Evolutionary conservation across 257 asterid genomes (phyloP), one percentile per base, ranked within the genome.

Genomic region (Rubia yunnanensis): DNA sequence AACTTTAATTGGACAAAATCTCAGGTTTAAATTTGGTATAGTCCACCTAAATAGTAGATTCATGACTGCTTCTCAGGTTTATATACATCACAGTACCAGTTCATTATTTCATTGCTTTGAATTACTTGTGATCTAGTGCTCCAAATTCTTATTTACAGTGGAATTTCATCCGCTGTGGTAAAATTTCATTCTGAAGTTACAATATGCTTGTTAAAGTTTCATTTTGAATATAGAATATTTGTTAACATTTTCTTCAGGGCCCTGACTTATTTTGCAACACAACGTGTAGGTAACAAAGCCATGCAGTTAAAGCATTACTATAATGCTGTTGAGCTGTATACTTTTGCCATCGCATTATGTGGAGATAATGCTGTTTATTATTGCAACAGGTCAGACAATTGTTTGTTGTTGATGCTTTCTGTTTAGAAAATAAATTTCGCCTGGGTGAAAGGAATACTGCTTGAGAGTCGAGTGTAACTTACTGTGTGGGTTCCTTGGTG

Each of bases 341-440:
- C 94, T 60, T 76, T 84, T 78, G 92, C 96, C 52, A 76, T 82
- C 70, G 92, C 95, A 41, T 76, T 90, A 46, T 72, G 80, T 71
- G 88, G 73, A 70, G 85, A 82, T 74, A 87, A 87, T 81, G 95
- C 88, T 69, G 95, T 90, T 75, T 90, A 90, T 76, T 84, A 78
- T 71, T 82, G 97, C 84, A 90, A 85, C 85, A 87, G 96, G 97
- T 90, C 27, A 38, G 77, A 48, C 57, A 38, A 60, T 53, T 67
- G 66, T 60, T 66, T 56, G 35, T 54, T 46, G 36, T 22, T 68
- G 24, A 32, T 53, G 34, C 36, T 53, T 28, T 20, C 32, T 32
- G 34, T 17, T 15, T 63, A 26, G 0, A 38, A 7, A 10, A 3
- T 1, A 22, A 5, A 7, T 15, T 38, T 46, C 15, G 13, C 6